Evolutionary conservation across 2,329 filamentous ascomycete species (phyloP).

Genomic region (Fusarium odoratissimum): DNA sequence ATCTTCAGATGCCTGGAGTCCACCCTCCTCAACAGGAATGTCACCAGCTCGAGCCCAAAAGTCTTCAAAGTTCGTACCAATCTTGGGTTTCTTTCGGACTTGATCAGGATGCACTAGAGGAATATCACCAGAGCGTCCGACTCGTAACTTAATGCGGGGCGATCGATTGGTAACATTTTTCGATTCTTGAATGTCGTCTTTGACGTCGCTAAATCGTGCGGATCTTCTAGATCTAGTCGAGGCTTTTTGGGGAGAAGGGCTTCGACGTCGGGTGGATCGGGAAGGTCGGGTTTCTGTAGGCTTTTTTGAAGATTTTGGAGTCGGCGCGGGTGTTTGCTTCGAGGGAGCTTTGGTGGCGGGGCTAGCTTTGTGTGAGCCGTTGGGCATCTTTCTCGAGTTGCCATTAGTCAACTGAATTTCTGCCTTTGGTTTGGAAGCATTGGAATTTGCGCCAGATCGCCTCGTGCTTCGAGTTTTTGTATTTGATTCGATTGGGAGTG

Average conservation of each 20-base stretch:
- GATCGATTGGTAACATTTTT: slow-evolving; percentile 47
- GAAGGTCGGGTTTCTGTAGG: slow-evolving; percentile 46
- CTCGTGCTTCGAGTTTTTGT: slow-evolving; percentile 65
- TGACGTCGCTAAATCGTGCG: slow-evolving; percentile 53
- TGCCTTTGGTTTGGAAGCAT: slow-evolving; percentile 48
- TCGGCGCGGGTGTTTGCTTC: slow-evolving; percentile 41
- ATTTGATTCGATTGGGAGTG: slow-evolving; percentile 64
- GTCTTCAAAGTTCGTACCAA: slow-evolving; percentile 67
- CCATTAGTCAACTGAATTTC: slow-evolving; percentile 43
- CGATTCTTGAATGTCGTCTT: slow-evolving; percentile 24
- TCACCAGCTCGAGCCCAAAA: slow-evolving; percentile 64
- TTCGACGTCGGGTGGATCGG: slow-evolving; percentile 54
- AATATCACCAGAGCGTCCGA: slow-evolving; percentile 54
- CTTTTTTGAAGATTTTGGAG: slow-evolving; percentile 49
- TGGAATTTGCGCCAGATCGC: slow-evolving; percentile 53
- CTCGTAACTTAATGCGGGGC: slow-evolving; percentile 62
- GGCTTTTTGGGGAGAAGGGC: slow-evolving; percentile 55
- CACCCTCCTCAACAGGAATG: slow-evolving; percentile 69
- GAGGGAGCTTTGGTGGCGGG: slow-evolving; percentile 42
- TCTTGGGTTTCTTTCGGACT: slow-evolving; percentile 63
- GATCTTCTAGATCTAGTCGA: slow-evolving; percentile 58
- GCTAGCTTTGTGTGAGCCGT: slow-evolving; percentile 43
- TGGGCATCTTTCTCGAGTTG: slow-evolving; percentile 42
- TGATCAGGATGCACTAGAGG: slow-evolving; percentile 71
- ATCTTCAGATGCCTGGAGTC: slow-evolving; percentile 66